phyloP scores from a whole-genome alignment of 805 yeast species.

The Danielozyma ontarioensis region DNA sequence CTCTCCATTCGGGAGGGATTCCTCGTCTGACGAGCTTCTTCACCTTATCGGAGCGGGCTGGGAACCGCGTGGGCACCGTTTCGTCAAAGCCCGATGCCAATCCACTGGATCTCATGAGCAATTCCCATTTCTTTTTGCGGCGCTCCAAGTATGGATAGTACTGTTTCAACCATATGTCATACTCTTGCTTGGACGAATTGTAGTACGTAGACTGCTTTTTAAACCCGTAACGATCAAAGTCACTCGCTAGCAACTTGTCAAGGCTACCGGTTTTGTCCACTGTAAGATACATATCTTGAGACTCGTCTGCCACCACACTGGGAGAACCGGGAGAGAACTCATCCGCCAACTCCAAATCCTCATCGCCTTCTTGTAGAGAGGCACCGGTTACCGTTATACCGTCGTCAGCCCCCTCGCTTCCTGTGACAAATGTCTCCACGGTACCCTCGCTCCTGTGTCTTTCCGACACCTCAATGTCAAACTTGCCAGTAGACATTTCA shows the following conservation, averaged over 20 bases:
- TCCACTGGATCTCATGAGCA: constrained; percentile 64
- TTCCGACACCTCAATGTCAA: too few relatives aligned
- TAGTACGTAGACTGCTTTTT: constrained; percentile 53
- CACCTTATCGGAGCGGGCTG: constrained; percentile 72
- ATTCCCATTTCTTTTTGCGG: constrained; percentile 74
- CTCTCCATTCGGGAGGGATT: constrained; percentile 96
- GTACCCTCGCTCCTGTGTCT: neutral
- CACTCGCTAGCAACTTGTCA: neutral
- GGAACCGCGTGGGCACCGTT: constrained; percentile 55
- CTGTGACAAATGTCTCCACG: neutral
- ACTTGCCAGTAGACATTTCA: too few relatives aligned
- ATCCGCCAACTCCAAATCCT: too few relatives aligned
- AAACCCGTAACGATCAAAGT: constrained; percentile 79
- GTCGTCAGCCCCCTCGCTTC: neutral
- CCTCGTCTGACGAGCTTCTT: constrained; percentile 85
- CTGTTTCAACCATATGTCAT: constrained; percentile 69
- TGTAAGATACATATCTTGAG: neutral
- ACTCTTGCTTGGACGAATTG: constrained; percentile 45
- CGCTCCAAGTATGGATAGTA: constrained; percentile 61
- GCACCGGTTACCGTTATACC: too few relatives aligned
- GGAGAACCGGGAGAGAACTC: too few relatives aligned
- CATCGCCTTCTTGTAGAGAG: too few relatives aligned
- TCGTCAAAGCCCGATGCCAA: constrained; percentile 39
- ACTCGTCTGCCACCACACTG: neutral
- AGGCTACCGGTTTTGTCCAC: neutral